phyloP scores from a whole-genome alignment of 495 filamentous ascomycete species.

The Peziza echinospora region DNA sequence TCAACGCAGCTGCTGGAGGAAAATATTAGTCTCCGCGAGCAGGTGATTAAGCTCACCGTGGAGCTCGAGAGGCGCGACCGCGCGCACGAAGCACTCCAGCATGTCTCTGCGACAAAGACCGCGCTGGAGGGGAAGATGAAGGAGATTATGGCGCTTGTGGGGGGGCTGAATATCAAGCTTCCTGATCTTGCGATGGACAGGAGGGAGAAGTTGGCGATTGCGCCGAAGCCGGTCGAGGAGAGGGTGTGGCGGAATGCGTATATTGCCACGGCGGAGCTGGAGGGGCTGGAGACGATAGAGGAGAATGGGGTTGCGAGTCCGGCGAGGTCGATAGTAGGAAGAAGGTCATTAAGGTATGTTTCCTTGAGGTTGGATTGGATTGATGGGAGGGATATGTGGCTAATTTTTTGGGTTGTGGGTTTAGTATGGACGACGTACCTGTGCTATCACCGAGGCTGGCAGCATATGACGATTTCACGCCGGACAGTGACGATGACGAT shows the following conservation, averaged over 20 bases:
- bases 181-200: constrained; percentile 18
- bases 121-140: constrained; percentile 47
- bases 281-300: not conserved
- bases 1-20: constrained; percentile 62
- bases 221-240: not conserved
- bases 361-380: too few species aligned
- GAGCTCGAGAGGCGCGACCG: constrained; percentile 35
- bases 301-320: not conserved
- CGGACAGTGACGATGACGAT: too few species aligned
- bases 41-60: constrained; percentile 50
- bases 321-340: too few species aligned
- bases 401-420: too few species aligned
- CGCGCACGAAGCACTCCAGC: constrained; percentile 24
- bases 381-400: too few species aligned
- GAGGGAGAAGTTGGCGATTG: not conserved
- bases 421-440: not conserved
- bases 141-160: constrained; percentile 43
- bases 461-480: too few species aligned
- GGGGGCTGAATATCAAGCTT: constrained; percentile 32
- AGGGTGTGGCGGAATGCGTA: not conserved
- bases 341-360: not conserved
- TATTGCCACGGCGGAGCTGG: not conserved
- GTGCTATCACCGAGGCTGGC: not conserved
- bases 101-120: constrained; percentile 43
- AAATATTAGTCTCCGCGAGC: constrained; percentile 63